Conservation (phyloP, 2,329 filamentous ascomycete genomes). For the Graphiopsis chlorocephala region DNA sequence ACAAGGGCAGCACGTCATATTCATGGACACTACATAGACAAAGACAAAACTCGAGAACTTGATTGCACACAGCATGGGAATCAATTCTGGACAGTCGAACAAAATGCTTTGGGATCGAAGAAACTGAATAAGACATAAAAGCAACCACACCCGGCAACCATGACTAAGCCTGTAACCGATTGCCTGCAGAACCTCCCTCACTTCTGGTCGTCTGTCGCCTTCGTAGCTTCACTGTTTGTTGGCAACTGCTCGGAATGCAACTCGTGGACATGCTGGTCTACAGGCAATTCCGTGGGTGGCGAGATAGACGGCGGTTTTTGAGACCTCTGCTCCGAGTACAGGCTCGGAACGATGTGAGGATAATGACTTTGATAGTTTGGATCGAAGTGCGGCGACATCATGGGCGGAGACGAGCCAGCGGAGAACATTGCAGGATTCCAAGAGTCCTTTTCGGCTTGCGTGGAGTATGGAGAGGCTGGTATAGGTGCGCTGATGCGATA, state of each 20-base stretch:
- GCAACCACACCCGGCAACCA: neutral
- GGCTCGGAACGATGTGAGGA: constrained; percentile 8
- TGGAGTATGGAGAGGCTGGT: constrained; percentile 17
- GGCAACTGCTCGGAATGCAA: neutral
- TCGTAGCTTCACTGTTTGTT: neutral
- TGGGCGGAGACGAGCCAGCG: constrained; percentile 3
- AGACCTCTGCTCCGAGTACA: neutral
- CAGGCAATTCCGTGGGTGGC: constrained; percentile 16
- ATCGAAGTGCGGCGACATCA: constrained; percentile 15
- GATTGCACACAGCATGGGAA: neutral
- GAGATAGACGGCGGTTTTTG: neutral
- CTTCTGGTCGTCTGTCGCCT: neutral
- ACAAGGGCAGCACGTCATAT: neutral
- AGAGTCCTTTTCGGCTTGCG: neutral
- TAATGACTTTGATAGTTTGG: constrained; percentile 7
- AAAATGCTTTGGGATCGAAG: neutral
- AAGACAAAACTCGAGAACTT: neutral
- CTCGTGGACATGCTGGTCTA: constrained; percentile 14
- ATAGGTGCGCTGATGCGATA: constrained; percentile 17
- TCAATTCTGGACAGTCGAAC: neutral
- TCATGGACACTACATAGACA: neutral
- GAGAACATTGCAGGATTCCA: neutral
- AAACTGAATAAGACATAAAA: neutral
- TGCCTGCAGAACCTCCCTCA: neutral
- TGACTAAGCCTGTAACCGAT: neutral